These are phyloP conservation scores for Macrocystidia cucumis DNA, from an alignment of 1,284 basidiomycete species.

Conservation along the genomic window DNA sequence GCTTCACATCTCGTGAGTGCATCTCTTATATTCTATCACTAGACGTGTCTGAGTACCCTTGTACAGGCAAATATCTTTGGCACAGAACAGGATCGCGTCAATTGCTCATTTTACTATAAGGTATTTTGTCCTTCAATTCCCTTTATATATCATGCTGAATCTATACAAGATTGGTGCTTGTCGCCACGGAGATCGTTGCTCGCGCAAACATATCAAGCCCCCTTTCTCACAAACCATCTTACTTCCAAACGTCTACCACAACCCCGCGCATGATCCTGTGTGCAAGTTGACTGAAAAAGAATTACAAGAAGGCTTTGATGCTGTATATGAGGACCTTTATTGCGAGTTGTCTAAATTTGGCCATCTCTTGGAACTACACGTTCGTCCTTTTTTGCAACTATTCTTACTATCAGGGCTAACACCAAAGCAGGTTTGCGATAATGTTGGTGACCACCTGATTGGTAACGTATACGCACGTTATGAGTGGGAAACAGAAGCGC, in stretches of 20 bases:
- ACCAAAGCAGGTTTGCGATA: constrained; percentile 89
- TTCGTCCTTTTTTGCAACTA: constrained; percentile 38
- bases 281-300: constrained; percentile 83
- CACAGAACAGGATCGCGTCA: constrained; percentile 89
- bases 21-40: neutral
- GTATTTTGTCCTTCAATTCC: constrained; percentile 29
- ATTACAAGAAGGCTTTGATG: constrained; percentile 93
- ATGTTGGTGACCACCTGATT: constrained; percentile 97
- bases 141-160: constrained; percentile 4
- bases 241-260: constrained; percentile 98
- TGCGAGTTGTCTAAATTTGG: constrained; percentile 94
- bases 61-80: constrained; percentile 77
- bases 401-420: constrained; percentile 4
- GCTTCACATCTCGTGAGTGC: constrained; percentile 35
- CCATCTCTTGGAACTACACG: constrained; percentile 91
- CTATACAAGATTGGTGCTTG: constrained; percentile 81
- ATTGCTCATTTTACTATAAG: constrained; percentile 95
- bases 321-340: constrained; percentile 93
- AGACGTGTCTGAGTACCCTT: neutral
- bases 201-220: constrained; percentile 95
- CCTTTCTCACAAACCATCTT: constrained; percentile 97
- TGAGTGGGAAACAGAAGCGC: constrained; percentile 98
- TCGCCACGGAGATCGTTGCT: constrained; percentile 93
- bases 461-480: constrained; percentile 99
- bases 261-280: constrained; percentile 89